phyloP scores from a whole-genome alignment of 495 filamentous ascomycete genomes.

The Neurospora terricola region DNA sequence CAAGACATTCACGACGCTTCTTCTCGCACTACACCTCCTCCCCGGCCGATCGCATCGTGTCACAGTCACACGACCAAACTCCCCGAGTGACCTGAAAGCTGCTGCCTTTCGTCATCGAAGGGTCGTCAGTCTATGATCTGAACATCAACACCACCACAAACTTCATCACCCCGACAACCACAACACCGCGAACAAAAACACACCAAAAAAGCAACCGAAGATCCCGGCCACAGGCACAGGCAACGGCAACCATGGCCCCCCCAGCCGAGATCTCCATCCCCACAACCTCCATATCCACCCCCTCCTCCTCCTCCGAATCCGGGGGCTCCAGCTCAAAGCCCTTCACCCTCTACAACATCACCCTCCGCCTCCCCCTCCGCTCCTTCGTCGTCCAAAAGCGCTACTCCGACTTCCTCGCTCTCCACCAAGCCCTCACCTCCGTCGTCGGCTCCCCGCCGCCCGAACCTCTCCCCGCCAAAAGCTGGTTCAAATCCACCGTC shows the following conservation, averaged over 20 bases:
- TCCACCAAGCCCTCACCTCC: slow-evolving; percentile 59
- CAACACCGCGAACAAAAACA: not conserved
- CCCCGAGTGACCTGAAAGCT: not conserved
- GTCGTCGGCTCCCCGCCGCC: slow-evolving; percentile 52
- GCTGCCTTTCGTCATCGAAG: not conserved
- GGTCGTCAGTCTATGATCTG: not conserved
- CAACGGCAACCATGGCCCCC: slow-evolving; percentile 50
- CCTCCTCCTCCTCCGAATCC: slow-evolving; percentile 45
- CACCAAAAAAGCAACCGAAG: not conserved
- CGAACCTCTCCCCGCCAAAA: slow-evolving; percentile 62
- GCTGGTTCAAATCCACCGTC: slow-evolving; percentile 76
- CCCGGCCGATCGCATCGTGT: not conserved
- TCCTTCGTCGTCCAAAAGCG: slow-evolving; percentile 84
- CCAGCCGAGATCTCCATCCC: slow-evolving; percentile 76
- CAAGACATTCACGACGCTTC: not conserved
- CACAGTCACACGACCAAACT: not conserved
- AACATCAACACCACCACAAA: not conserved
- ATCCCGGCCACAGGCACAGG: not conserved
- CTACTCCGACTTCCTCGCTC: slow-evolving; percentile 80
- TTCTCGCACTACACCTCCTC: not conserved
- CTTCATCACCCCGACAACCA: not conserved
- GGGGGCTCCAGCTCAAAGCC: slow-evolving; percentile 78
- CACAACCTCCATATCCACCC: slow-evolving; percentile 49
- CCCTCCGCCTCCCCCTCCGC: slow-evolving; percentile 75
- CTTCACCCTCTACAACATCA: slow-evolving; percentile 88